Evolutionary conservation across 2,329 filamentous ascomycete genomes (phyloP), one percentile per base, ranked within the genome.

Genomic region (Penicillium sp.): DNA sequence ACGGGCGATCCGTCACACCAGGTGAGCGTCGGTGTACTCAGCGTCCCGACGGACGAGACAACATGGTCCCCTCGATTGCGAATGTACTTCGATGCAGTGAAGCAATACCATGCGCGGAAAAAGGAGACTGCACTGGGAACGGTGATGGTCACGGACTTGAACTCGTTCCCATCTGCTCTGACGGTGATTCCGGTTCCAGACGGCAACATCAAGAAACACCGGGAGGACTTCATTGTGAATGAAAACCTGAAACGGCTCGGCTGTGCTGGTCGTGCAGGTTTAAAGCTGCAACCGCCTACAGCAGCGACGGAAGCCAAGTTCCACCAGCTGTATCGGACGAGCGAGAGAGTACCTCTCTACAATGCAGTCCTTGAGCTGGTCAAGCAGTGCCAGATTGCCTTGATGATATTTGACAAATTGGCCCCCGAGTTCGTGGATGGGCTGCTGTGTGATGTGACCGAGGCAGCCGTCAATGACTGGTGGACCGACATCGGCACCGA

Each of bases 401-500:
- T 98, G 49, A 85, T 87, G 62, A 75, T 96, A 50, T 98, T 96
- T 68, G 87, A 85, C 44, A 89, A 90, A 65, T 74, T 97, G 5
- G 84, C 87, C n/a, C 79, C 85, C 24, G 87, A 90, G 55, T 97
- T 95, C 64, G 87, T 88, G 6, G 93, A 98, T 61, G 93, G 93
- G 0, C 72, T 96, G 20, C 78, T 98, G 3, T 98, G 93, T 66
- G 93, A 98, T 70, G 77, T 93, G 35, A 97, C 93, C 0, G 93
- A 98, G 66, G 84, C 79, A 51, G 89, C 90, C 1, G 82, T 97
- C 58, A 85, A 84, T 51, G 87, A 96, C 66, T 98, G 93, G 93
- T 97, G 93, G 93, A 84, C 87, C 1, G 88, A 95, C 60, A 85
- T 96, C 49, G 93, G 93, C 1, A 85, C 84, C 0, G 91, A 97